Evolutionary conservation across 768 basidiomycete genomes (phyloP).

Genomic region (Amanita rimosa): DNA sequence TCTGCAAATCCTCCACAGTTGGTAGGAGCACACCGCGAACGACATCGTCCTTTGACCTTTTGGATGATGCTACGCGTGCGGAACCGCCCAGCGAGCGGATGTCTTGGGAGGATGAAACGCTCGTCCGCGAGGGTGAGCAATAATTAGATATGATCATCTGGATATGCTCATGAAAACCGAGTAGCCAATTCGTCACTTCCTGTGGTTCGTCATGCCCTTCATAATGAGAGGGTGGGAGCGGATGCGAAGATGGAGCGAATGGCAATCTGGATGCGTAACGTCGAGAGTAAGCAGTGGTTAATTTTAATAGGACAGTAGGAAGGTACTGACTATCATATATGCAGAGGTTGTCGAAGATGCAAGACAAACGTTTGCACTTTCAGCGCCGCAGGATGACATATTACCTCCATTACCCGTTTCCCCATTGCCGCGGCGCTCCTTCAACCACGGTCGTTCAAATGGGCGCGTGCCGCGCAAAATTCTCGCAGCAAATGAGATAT

Average conservation of each 20-base stretch:
- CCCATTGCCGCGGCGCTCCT: conserved; percentile 38
- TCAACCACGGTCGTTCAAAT: conserved; percentile 24
- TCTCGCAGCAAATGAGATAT: conserved; percentile 62
- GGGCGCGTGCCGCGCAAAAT: conserved; percentile 55
- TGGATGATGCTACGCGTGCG: conserved; percentile 12
- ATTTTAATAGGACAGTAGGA: not conserved
- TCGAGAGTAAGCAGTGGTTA: conserved; percentile 53
- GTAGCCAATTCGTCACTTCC: conserved; percentile 43
- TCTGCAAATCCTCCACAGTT: conserved; percentile 54
- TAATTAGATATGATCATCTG: not conserved
- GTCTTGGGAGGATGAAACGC: conserved; percentile 40
- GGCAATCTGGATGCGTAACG: conserved; percentile 73
- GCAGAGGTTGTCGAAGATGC: conserved; percentile 77
- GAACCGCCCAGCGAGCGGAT: conserved; percentile 16
- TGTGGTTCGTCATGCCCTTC: conserved; percentile 39
- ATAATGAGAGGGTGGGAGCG: conserved; percentile 38
- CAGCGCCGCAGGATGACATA: conserved; percentile 29
- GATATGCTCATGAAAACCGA: conserved; percentile 1
- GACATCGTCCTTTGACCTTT: conserved; percentile 26
- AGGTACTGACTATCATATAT: conserved; percentile 7
- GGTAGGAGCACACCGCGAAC: conserved; percentile 33
- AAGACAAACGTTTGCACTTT: conserved; percentile 58
- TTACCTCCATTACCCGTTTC: conserved; percentile 56
- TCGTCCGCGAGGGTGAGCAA: conserved; percentile 30
- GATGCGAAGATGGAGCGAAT: conserved; percentile 56